Percentiles rank a stretch among this genome's conserved stretches.
Conservation (phyloP, 345 rosid species). For the Pistacia integerrima region DNA sequence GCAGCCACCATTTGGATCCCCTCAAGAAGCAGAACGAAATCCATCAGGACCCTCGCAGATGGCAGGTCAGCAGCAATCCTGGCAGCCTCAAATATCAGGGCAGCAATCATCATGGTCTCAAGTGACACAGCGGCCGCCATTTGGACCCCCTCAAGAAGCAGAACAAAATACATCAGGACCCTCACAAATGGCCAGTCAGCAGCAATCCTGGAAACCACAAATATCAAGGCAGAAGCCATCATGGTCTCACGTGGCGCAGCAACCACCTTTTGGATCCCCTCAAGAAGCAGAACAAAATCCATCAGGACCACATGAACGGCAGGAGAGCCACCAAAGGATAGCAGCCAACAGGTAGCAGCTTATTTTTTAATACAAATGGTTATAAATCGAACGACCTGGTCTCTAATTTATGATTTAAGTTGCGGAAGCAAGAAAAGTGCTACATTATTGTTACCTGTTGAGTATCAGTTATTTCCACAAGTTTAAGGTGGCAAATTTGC, state of each 20-base stretch:
- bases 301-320: slow-evolving; percentile 21
- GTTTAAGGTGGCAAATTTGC: slow-evolving; percentile 1
- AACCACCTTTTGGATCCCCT: slow-evolving; percentile 21
- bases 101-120: slow-evolving; percentile 27
- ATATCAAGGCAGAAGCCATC: slow-evolving; percentile 28
- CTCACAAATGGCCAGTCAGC: slow-evolving; percentile 24
- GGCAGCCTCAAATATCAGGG: no score
- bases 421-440: neutral
- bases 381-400: neutral
- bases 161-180: slow-evolving; percentile 27
- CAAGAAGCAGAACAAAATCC: slow-evolving; percentile 28
- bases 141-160: slow-evolving; percentile 20
- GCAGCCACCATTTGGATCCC: slow-evolving; percentile 20
- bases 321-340: slow-evolving; percentile 13
- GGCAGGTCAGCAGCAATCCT: slow-evolving; percentile 30
- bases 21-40: slow-evolving; percentile 27
- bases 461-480: neutral
- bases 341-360: slow-evolving; percentile 24
- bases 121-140: slow-evolving; percentile 9
- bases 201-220: slow-evolving; percentile 19
- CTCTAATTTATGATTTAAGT: neutral
- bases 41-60: slow-evolving; percentile 16
- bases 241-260: slow-evolving; percentile 7
- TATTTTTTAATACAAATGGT: slow-evolving; percentile 12
- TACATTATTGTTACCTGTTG: neutral